Evolutionary conservation across 2,329 filamentous ascomycete species (phyloP).

Genomic region (Atkinsonella hypoxylon): DNA sequence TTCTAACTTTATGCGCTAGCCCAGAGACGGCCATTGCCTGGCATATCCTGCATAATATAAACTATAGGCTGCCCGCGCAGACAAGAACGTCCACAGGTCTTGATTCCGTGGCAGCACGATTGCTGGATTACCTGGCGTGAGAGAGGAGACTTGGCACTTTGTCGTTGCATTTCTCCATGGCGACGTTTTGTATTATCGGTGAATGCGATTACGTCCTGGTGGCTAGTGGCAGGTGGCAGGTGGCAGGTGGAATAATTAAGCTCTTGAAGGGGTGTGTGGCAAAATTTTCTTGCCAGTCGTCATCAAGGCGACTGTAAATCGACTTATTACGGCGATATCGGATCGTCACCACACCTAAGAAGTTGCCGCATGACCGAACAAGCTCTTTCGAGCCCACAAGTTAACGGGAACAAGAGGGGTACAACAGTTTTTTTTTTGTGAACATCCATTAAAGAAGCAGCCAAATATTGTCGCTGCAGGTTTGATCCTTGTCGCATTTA

Average conservation of each 20-base stretch:
- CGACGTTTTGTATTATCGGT: too few species aligned
- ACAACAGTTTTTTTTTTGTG: too few species aligned
- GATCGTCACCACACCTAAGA: background rate
- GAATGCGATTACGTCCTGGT: background rate
- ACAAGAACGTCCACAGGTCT: too few species aligned
- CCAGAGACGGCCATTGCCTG: slow-evolving; percentile 9
- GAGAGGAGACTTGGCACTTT: too few species aligned
- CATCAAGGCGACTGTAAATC: background rate
- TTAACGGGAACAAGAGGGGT: background rate
- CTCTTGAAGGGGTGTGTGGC: background rate
- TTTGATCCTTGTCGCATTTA: too few species aligned
- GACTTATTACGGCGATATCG: background rate
- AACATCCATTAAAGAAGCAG: background rate
- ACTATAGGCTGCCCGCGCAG: background rate
- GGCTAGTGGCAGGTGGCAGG: background rate
- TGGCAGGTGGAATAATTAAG: background rate
- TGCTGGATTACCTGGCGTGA: too few species aligned
- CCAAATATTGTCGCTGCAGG: too few species aligned
- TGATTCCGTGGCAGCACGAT: too few species aligned
- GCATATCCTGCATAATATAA: slow-evolving; percentile 10
- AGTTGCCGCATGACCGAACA: background rate
- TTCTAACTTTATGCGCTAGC: slow-evolving; percentile 5
- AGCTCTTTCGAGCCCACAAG: background rate
- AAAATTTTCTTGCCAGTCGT: background rate
- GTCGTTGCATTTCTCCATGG: too few species aligned